Evolutionary conservation across 768 basidiomycete species (phyloP).

Genomic region (Harrya chromipes): DNA sequence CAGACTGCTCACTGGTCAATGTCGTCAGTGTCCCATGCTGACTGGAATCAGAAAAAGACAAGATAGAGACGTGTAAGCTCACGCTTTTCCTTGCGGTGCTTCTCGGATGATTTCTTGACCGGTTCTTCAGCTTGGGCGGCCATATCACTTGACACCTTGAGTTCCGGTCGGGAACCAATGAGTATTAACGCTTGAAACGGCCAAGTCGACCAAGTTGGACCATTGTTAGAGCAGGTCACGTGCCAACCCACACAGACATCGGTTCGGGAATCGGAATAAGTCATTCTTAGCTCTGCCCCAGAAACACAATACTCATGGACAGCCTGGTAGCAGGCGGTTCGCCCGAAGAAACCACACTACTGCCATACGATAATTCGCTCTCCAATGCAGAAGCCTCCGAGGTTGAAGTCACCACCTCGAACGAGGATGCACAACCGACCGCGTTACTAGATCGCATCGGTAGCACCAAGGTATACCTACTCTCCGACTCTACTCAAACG

Average conservation of each 20-base stretch:
- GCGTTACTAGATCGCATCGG: conserved; percentile 67
- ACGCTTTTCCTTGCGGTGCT: conserved; percentile 95
- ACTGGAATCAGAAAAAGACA: conserved; percentile 13
- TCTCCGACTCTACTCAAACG: conserved; percentile 61
- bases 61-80: conserved; percentile 29
- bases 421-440: conserved; percentile 22
- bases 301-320: conserved; percentile 42
- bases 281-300: neutral
- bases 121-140: conserved; percentile 31
- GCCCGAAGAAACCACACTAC: conserved; percentile 31
- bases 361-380: conserved; percentile 52
- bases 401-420: conserved; percentile 26
- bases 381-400: conserved; percentile 56
- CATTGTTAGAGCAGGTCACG: conserved; percentile 13
- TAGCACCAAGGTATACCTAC: conserved; percentile 69
- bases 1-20: conserved; percentile 86
- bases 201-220: too few relatives aligned
- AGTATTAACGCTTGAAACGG: too few relatives aligned
- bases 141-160: conserved; percentile 14
- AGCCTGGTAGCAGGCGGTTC: conserved; percentile 36
- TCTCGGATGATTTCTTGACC: conserved; percentile 77
- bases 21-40: conserved; percentile 99
- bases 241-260: conserved; percentile 1
- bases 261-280: neutral
- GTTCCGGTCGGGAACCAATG: too few relatives aligned